phyloP scores from a whole-genome alignment of 805 yeast genomes.

The Lipomyces spencermartinsiae region DNA sequence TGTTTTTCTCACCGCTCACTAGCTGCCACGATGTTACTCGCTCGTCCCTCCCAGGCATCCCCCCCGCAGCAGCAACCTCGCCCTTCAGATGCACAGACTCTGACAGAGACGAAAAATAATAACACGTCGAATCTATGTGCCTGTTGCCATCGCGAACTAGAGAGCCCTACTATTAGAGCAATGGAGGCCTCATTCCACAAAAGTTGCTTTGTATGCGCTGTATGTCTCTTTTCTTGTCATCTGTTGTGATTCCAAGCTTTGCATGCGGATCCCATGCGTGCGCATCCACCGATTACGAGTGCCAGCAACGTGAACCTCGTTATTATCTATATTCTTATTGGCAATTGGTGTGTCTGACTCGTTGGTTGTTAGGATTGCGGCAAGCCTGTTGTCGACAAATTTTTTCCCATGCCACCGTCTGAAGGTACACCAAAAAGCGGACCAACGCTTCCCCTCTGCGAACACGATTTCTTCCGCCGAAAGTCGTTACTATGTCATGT shows the following conservation, averaged over 20 bases:
- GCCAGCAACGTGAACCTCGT: background rate
- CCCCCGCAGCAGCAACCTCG: conserved; percentile 2
- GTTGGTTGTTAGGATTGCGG: conserved; percentile 64
- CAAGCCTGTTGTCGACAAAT: conserved; percentile 78
- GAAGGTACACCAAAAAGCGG: background rate
- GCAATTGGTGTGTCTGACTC: background rate
- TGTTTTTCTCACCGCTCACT: background rate
- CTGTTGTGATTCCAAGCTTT: conserved; percentile 9
- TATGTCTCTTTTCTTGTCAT: conserved; percentile 14
- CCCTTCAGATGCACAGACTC: background rate
- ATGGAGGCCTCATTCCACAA: conserved; percentile 31
- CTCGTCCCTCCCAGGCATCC: conserved; percentile 7
- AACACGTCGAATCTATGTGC: conserved; percentile 18
- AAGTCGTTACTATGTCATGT: conserved; percentile 83
- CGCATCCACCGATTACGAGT: background rate
- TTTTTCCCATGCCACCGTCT: conserved; percentile 76
- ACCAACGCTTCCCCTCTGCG: conserved; percentile 70
- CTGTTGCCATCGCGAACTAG: conserved; percentile 24
- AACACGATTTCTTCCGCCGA: conserved; percentile 87
- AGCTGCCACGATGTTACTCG: conserved; percentile 7
- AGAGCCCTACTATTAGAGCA: conserved; percentile 34
- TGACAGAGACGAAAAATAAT: background rate
- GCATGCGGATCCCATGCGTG: background rate
- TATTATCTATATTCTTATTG: background rate
- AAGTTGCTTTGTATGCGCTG: conserved; percentile 37